A percentile compares a stretch with the other conserved stretches of the same genome.
Conservation (phyloP, 192 early-diverging fungal genomes). For the Pilaira anomala region DNA sequence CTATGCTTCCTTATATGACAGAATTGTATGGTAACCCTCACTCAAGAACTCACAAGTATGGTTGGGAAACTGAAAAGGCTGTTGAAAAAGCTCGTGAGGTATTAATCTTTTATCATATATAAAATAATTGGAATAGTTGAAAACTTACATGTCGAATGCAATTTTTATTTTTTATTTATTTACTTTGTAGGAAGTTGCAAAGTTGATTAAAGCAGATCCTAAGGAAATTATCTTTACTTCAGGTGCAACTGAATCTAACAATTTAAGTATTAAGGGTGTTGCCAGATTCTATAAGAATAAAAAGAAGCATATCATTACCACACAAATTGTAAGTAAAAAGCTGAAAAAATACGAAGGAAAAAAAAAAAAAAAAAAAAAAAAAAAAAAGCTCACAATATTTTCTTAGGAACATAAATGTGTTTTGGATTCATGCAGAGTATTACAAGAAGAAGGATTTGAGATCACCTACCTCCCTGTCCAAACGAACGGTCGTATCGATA, state of each 20-base stretch:
- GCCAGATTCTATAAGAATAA: constrained; percentile 91
- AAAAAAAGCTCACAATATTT: background rate
- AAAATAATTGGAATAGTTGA: background rate
- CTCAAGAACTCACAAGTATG: constrained; percentile 94
- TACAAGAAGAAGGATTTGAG: constrained; percentile 93
- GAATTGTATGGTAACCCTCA: constrained; percentile 94
- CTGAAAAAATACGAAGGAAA: background rate
- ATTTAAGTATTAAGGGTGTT: constrained; percentile 90
- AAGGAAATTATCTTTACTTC: constrained; percentile 97
- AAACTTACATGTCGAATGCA: background rate
- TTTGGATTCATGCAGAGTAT: constrained; percentile 91
- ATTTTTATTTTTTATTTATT: background rate
- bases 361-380: background rate
- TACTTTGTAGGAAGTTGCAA: constrained; percentile 70
- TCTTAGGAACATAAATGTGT: constrained; percentile 95
- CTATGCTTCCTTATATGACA: constrained; percentile 93
- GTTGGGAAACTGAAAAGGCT: constrained; percentile 92
- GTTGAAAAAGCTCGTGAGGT: constrained; percentile 86
- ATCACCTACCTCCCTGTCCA: constrained; percentile 92
- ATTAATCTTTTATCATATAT: no score
- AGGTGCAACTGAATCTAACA: constrained; percentile 97
- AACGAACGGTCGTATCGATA: constrained; percentile 77
- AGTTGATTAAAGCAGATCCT: constrained; percentile 85
- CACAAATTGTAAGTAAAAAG: constrained; percentile 65
- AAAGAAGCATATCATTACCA: constrained; percentile 95